Evolutionary conservation across 202 grass and related monocot species (phyloP).

Genomic region (Zoysia matrella): DNA sequence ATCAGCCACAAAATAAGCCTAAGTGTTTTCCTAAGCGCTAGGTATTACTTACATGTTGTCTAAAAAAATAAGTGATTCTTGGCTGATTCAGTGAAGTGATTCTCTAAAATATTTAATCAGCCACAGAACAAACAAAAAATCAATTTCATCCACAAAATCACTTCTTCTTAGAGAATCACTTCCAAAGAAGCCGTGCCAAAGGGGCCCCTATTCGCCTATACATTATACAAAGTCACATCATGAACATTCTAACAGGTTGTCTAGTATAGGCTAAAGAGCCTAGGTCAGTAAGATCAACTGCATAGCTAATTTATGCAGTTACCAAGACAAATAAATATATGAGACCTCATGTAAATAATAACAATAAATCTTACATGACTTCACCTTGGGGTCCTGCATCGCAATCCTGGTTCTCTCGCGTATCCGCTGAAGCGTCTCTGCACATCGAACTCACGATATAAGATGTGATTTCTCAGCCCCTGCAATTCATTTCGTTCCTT

Average conservation of each 20-base stretch:
- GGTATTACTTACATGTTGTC: too few species aligned
- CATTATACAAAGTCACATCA: not conserved
- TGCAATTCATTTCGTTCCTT: not conserved
- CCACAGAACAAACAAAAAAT: too few species aligned
- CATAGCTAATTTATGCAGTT: conserved; percentile 18
- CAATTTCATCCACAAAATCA: too few species aligned
- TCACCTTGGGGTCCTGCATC: conserved; percentile 99
- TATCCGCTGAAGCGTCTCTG: conserved; percentile 86
- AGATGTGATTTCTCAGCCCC: not conserved
- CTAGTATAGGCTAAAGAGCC: not conserved
- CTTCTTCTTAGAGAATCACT: too few species aligned
- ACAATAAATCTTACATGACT: conserved; percentile 79
- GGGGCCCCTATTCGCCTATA: not conserved
- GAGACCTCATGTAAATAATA: conserved; percentile 47
- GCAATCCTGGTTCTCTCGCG: conserved; percentile 85
- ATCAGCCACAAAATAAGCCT: too few species aligned
- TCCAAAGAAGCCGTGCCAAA: too few species aligned
- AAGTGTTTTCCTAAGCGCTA: too few species aligned
- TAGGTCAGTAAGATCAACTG: conserved; percentile 15
- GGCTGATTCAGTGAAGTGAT: too few species aligned
- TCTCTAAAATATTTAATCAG: too few species aligned
- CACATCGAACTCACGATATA: conserved; percentile 38
- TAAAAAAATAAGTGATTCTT: too few species aligned
- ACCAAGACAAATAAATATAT: conserved; percentile 14
- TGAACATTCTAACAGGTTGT: not conserved